Conservation (phyloP, 2,329 filamentous ascomycete genomes). For the Cladosporium sp. region DNA sequence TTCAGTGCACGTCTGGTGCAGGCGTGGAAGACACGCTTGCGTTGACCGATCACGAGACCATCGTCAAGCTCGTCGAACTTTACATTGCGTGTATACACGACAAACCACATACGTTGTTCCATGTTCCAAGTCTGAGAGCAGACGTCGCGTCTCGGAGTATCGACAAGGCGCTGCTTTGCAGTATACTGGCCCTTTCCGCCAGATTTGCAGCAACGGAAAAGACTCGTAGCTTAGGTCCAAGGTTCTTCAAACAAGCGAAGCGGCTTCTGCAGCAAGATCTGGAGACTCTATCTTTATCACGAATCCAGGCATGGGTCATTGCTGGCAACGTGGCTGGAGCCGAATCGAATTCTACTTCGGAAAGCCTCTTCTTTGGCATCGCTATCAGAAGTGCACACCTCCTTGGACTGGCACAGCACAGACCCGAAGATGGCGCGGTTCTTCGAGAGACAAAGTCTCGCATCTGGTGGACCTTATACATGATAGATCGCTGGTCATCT, state of each 20-base stretch:
- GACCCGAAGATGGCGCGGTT: slow-evolving; percentile 27
- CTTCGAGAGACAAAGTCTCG: slow-evolving; percentile 41
- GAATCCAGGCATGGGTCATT: slow-evolving; percentile 44
- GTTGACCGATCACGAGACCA: background rate
- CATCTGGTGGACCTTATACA: slow-evolving; percentile 45
- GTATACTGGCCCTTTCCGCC: slow-evolving; percentile 3
- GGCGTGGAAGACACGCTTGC: background rate
- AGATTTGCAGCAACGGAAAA: slow-evolving; percentile 25
- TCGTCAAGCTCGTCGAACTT: slow-evolving; percentile 25
- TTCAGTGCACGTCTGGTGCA: background rate
- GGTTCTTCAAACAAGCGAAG: slow-evolving; percentile 21
- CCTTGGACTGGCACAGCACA: slow-evolving; percentile 7
- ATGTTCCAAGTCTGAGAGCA: slow-evolving; percentile 28
- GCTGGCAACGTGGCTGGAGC: slow-evolving; percentile 39
- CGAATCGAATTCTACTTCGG: slow-evolving; percentile 39
- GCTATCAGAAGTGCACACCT: slow-evolving; percentile 22
- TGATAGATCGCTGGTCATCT: slow-evolving; percentile 46
- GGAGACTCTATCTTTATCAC: slow-evolving; percentile 40
- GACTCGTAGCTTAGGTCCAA: slow-evolving; percentile 24
- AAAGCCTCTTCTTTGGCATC: slow-evolving; percentile 41
- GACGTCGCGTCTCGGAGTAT: background rate
- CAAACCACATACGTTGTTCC: slow-evolving; percentile 39
- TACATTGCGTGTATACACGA: slow-evolving; percentile 40
- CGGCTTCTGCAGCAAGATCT: slow-evolving; percentile 32
- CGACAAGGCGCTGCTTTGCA: background rate